Percentiles rank a stretch among this genome's conserved stretches.
Conservation (phyloP, 805 yeast species). For the Myxozyma melibiosi region DNA sequence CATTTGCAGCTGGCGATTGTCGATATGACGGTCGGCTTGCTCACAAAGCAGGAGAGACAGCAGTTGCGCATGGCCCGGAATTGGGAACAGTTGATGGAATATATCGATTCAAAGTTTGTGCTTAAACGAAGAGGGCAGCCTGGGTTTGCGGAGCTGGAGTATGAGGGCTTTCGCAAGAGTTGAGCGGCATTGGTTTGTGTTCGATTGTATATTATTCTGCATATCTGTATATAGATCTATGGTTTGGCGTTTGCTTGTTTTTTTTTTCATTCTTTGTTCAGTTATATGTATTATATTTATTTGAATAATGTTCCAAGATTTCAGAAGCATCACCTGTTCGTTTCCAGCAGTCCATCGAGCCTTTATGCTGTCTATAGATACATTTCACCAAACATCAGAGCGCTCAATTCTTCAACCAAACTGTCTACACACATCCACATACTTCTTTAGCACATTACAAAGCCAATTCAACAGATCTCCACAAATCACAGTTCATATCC, state of each 20-base stretch:
- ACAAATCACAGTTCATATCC: no score
- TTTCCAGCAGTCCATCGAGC: no score
- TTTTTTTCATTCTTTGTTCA: not conserved
- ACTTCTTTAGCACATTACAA: no score
- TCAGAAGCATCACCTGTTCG: no score
- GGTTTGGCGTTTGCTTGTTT: not conserved
- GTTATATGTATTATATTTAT: not conserved
- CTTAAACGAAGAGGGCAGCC: constrained; percentile 66
- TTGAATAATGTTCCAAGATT: not conserved
- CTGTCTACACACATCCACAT: no score
- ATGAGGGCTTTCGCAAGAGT: constrained; percentile 17
- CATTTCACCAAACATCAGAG: no score
- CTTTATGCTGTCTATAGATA: no score
- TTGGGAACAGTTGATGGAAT: constrained; percentile 70
- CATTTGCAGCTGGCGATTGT: constrained; percentile 84
- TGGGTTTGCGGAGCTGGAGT: constrained; percentile 59
- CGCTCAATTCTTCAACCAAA: no score
- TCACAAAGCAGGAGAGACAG: constrained; percentile 53
- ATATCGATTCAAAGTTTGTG: constrained; percentile 73
- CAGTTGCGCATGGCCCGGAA: constrained; percentile 64
- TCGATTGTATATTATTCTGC: not conserved
- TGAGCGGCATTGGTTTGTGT: not conserved
- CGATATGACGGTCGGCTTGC: constrained; percentile 66
- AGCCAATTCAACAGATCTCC: no score
- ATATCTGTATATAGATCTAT: no score